Evolutionary conservation across 75 land plant genomes (phyloP).

Genomic region (Selaginella moellendorffii): DNA sequence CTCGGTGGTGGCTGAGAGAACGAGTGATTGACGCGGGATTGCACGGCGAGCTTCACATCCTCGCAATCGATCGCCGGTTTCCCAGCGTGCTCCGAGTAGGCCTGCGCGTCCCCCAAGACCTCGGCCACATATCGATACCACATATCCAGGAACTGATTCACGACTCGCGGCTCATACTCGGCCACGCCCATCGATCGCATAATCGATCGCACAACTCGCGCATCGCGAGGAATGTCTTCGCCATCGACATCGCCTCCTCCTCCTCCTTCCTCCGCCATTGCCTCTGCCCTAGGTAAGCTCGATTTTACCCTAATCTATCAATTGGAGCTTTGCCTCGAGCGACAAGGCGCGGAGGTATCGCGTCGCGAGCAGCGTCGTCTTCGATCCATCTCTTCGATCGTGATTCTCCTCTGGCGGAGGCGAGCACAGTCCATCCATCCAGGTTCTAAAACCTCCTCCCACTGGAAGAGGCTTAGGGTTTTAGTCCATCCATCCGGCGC

Average conservation of each 20-base stretch:
- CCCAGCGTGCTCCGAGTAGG: conserved; percentile 87
- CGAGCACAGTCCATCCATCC: too few species aligned
- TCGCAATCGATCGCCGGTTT: conserved; percentile 76
- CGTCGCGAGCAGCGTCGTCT: too few species aligned
- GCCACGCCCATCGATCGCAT: conserved; percentile 80
- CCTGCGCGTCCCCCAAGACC: conserved; percentile 77
- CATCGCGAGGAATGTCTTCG: conserved; percentile 74
- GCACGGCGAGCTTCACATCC: conserved; percentile 88
- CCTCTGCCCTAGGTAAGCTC: too few species aligned
- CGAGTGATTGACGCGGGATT: conserved; percentile 68
- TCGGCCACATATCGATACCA: conserved; percentile 83
- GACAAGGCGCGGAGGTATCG: too few species aligned
- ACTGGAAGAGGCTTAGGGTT: too few species aligned
- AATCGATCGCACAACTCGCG: conserved; percentile 57
- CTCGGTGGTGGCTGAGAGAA: conserved; percentile 87
- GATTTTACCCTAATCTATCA: too few species aligned
- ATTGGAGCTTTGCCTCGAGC: too few species aligned
- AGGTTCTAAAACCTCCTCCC: too few species aligned
- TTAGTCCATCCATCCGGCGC: too few species aligned
- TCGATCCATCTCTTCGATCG: too few species aligned
- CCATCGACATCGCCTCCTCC: conserved; percentile 32
- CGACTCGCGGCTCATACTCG: conserved; percentile 76
- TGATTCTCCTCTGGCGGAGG: too few species aligned
- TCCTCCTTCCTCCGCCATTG: conserved; percentile 14
- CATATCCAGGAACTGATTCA: conserved; percentile 83